Conservation (phyloP, 73 alveolate genomes). For the Paramecium caudatum region DNA sequence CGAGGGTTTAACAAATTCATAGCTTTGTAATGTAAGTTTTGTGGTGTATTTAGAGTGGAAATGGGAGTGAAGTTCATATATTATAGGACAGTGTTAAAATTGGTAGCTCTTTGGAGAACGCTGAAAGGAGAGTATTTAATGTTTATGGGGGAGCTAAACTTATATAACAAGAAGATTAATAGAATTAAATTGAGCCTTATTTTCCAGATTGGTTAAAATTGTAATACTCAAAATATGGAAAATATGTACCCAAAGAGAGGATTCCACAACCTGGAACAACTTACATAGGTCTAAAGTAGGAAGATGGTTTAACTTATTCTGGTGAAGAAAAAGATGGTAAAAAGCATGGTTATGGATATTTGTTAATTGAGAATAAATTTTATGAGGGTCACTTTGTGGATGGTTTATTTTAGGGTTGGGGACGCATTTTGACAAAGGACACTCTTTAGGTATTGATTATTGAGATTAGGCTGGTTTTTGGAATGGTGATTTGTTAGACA, state of each 20-base stretch:
- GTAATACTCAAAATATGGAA: neutral
- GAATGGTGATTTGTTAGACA: neutral
- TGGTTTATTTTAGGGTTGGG: neutral
- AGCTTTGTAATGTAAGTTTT: neutral
- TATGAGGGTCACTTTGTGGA: neutral
- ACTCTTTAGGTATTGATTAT: neutral
- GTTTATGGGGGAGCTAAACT: no score
- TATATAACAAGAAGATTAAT: no score
- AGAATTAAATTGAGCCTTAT: neutral
- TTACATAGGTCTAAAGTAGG: neutral
- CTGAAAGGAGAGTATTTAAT: neutral
- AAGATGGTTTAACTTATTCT: neutral
- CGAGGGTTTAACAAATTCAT: neutral
- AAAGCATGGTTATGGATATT: conserved; percentile 5
- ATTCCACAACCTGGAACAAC: neutral
- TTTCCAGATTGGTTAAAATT: neutral
- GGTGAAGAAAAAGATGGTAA: neutral
- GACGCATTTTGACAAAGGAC: neutral
- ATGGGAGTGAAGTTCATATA: neutral
- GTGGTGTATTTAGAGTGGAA: neutral
- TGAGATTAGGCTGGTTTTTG: neutral
- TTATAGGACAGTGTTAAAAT: neutral
- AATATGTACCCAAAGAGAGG: neutral
- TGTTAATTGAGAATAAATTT: neutral
- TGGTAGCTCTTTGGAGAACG: no score